Evolutionary conservation across 176 grass and related monocot genomes (phyloP).

Genomic region (Olyra latifolia): DNA sequence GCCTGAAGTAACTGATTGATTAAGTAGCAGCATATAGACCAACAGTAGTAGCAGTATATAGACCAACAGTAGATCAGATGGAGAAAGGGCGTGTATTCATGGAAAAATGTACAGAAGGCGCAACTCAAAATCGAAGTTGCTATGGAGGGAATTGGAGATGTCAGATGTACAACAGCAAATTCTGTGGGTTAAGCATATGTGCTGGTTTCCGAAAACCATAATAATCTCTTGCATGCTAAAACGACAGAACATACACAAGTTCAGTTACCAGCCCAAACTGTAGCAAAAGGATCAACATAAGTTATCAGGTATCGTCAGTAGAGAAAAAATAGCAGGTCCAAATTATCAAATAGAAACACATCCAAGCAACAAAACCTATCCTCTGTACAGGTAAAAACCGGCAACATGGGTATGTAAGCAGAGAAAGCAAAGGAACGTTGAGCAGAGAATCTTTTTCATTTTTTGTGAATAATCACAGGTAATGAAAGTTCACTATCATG

Average conservation of each 20-base stretch:
- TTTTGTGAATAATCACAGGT: constrained; percentile 46
- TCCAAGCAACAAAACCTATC: constrained; percentile 6
- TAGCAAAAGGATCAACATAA: not conserved
- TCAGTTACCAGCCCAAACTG: constrained; percentile 1
- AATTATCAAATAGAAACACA: constrained; percentile 2
- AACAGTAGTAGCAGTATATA: too few relatives aligned
- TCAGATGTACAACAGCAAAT: not conserved
- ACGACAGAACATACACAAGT: not conserved
- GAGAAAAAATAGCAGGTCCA: not conserved
- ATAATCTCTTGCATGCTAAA: not conserved
- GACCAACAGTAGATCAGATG: not conserved
- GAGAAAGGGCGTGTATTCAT: constrained; percentile 4
- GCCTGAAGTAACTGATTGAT: not conserved
- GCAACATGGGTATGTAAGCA: constrained; percentile 5
- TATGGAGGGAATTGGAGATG: not conserved
- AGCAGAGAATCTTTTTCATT: constrained; percentile 30
- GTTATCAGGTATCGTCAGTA: not conserved
- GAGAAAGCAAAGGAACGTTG: constrained; percentile 3
- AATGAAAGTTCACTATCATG: constrained; percentile 45
- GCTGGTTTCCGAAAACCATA: not conserved
- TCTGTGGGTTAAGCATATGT: not conserved
- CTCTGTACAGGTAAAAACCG: not conserved
- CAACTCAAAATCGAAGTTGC: not conserved
- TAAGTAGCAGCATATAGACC: too few relatives aligned
- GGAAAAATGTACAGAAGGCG: not conserved